Percentiles rank a stretch among this genome's conserved stretches.
phyloP scores from a whole-genome alignment of 257 asterid species.

The Solanum bulbocastanum region DNA sequence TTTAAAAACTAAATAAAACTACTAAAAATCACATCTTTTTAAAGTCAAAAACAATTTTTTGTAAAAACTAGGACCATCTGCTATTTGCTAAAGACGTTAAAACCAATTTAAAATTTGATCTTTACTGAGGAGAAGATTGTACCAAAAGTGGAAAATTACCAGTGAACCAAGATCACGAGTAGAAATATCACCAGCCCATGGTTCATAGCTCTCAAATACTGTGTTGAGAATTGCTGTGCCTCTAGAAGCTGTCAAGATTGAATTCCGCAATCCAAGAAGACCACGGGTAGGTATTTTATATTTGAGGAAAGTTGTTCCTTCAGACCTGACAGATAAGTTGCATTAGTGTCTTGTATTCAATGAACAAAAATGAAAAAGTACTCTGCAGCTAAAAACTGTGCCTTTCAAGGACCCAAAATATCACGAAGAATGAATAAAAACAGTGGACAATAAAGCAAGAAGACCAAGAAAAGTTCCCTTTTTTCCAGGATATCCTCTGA shows the following conservation, averaged over 20 bases:
- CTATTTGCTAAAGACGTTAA: background rate
- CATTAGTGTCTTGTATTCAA: constrained; percentile 5
- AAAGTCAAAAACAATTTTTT: background rate
- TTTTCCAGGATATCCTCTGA: background rate
- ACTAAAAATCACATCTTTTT: background rate
- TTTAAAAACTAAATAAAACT: background rate
- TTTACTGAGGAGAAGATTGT: background rate
- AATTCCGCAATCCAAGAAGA: constrained; percentile 82
- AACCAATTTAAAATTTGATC: background rate
- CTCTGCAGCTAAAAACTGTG: background rate
- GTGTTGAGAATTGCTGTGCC: constrained; percentile 96
- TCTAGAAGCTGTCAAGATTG: constrained; percentile 85
- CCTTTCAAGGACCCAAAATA: background rate
- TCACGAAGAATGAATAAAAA: background rate
- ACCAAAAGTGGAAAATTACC: constrained; percentile 30
- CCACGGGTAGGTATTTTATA: constrained; percentile 95
- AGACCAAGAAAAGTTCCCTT: background rate
- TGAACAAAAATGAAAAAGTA: background rate
- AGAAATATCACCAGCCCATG: constrained; percentile 93
- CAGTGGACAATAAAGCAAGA: background rate
- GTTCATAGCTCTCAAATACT: constrained; percentile 77
- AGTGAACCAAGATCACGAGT: constrained; percentile 95
- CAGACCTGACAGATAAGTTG: constrained; percentile 36
- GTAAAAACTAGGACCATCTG: background rate
- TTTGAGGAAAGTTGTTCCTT: constrained; percentile 68